A percentile compares a stretch with the other conserved stretches of the same genome.
Conservation (phyloP, 441 rosid genomes). For the Adansonia madagascariensis region DNA sequence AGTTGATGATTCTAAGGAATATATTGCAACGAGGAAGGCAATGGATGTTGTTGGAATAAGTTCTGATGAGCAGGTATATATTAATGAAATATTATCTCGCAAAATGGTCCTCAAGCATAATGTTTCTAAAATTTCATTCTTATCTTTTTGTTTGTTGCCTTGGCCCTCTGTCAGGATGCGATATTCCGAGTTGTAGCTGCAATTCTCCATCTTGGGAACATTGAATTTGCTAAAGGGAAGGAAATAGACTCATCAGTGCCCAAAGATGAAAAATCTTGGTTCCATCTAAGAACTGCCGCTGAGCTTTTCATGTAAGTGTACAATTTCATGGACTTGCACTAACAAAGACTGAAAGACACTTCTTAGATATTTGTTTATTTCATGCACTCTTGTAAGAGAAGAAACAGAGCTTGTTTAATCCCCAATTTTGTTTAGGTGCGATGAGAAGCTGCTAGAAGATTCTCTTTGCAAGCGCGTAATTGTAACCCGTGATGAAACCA, state of each 20-base stretch:
- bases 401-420: slow-evolving; percentile 32
- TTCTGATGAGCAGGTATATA: slow-evolving; percentile 85
- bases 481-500: slow-evolving; percentile 97
- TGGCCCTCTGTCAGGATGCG: slow-evolving; percentile 60
- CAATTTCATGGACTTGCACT: slow-evolving; percentile 26
- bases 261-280: slow-evolving; percentile 84
- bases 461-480: slow-evolving; percentile 94
- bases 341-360: slow-evolving; percentile 5
- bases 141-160: slow-evolving; percentile 25
- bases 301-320: slow-evolving; percentile 77
- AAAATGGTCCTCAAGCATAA: slow-evolving; percentile 21
- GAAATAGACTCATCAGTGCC: slow-evolving; percentile 89
- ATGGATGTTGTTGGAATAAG: slow-evolving; percentile 95
- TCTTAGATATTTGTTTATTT: slow-evolving; percentile 26
- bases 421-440: slow-evolving; percentile 61
- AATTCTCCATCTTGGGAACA: slow-evolving; percentile 92
- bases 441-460: slow-evolving; percentile 82
- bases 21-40: slow-evolving; percentile 79
- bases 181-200: slow-evolving; percentile 94
- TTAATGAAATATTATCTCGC: slow-evolving; percentile 25
- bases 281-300: slow-evolving; percentile 85
- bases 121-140: slow-evolving; percentile 12
- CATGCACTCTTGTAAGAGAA: slow-evolving; percentile 19
- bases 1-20: slow-evolving; percentile 84
- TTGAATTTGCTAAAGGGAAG: slow-evolving; percentile 87